Percentiles rank a stretch among this genome's conserved stretches.
Evolutionary conservation across 768 basidiomycete species (phyloP).

Genomic region (Termitomyces sp.): DNA sequence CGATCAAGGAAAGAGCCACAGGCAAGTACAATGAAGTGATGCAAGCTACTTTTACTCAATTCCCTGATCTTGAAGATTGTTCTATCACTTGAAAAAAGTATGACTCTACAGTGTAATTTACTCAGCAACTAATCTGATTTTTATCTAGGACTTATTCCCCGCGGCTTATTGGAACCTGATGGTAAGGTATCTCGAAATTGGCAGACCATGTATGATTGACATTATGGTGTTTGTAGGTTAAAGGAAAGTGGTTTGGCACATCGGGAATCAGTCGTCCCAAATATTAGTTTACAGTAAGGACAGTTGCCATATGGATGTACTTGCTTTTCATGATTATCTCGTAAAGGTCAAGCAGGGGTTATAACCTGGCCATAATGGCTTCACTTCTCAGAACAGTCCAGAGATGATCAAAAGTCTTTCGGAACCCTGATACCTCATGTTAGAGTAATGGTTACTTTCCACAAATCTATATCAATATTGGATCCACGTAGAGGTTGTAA

Average conservation of each 20-base stretch:
- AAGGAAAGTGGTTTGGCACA: conserved; percentile 44
- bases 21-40: conserved; percentile 39
- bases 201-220: conserved; percentile 2
- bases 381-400: neutral
- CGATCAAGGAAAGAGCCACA: conserved; percentile 73
- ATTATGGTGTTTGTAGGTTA: conserved; percentile 24
- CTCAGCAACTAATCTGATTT: neutral
- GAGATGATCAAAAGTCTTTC: neutral
- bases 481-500: no score
- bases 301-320: neutral
- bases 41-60: neutral
- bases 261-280: conserved; percentile 27
- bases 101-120: neutral
- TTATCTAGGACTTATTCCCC: conserved; percentile 58
- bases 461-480: no score
- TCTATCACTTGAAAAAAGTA: conserved; percentile 88
- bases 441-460: neutral
- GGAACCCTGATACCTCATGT: neutral
- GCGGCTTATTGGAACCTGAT: conserved; percentile 74
- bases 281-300: conserved; percentile 11
- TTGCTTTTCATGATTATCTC: neutral
- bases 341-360: neutral
- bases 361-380: neutral
- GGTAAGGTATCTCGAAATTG: conserved; percentile 32
- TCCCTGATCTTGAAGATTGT: conserved; percentile 39